Evolutionary conservation across 345 rosid species (phyloP), one percentile per base, ranked within the genome.

Genomic region (Stellera chamaejasme): DNA sequence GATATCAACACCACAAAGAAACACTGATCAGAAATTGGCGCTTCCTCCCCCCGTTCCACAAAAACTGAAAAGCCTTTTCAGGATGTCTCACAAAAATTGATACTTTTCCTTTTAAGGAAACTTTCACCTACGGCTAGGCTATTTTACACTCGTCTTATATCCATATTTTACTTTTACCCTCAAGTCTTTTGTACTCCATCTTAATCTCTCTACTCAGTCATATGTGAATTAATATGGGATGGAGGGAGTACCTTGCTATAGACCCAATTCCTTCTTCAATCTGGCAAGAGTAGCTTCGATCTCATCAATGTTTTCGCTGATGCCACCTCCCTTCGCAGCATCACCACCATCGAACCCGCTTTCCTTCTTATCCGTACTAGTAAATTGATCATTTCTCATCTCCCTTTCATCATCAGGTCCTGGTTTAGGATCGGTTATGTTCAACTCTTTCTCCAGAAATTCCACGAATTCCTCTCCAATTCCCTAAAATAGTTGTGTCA

Each of bases 391-490:
- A 61, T 68, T 47, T 66, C 52, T 62, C 53, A 10, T 5, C 10
- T 50, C 66, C 14, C 48, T 53, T 42, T 52, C 62, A 42, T 50
- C 52, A n/a, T 66, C 43, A 25, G 59, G 69, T 62, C 73, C 74
- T 32, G 11, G 60, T 19, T 78, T 85, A 43, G 72, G 39, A 8
- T 85, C 96, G 6, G 77, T 66, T 64, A 88, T 79, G 72, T 79
- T 88, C 32, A 88, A 83, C 78, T 88, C 93, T 75, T 88, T 84
- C 79, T 85, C 92, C 41, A 84, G 85, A 65, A 88, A 92, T 62
- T 84, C 95, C 60, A 92, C 98, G 60, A 92, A 86, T 48, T 88
- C 98, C 79, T 92, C 96, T 46, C 96, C 95, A 7, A 92, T 81
- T 50, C 85, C 96, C 92, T 88, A 79, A 52, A 48, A 55, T 44